Evolutionary conservation across 345 rosid genomes (phyloP).

Genomic region (Eucalyptus sideroxylon): DNA sequence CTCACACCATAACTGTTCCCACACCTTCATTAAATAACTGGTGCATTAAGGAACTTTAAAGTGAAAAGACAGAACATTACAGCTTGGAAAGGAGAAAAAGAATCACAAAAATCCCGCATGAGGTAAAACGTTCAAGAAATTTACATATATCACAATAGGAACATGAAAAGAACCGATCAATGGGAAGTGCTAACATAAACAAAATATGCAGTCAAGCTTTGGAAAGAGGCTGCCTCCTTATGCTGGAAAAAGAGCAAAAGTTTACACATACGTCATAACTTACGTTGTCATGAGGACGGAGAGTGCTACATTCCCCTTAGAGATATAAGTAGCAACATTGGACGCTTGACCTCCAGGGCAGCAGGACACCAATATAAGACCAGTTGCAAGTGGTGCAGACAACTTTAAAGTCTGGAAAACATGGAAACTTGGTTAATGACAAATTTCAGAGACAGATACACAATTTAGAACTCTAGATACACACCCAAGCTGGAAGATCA

Average conservation of each 20-base stretch:
- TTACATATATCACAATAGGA: neutral
- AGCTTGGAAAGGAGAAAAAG: neutral
- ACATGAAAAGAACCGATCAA: neutral
- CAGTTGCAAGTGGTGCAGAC: conserved; percentile 96
- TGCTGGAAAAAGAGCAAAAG: neutral
- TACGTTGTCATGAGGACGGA: conserved; percentile 99
- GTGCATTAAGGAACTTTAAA: neutral
- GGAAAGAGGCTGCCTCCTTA: neutral
- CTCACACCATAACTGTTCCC: neutral
- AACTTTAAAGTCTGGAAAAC: conserved; percentile 60
- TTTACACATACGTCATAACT: neutral
- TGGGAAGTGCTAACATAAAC: neutral
- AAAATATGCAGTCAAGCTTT: neutral
- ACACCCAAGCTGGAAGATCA: neutral
- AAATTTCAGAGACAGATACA: neutral
- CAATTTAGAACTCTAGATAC: neutral
- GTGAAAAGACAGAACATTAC: neutral
- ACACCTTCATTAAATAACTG: neutral
- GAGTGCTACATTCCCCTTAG: conserved; percentile 93
- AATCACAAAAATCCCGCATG: neutral
- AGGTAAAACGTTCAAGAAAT: neutral
- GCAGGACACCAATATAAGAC: conserved; percentile 92
- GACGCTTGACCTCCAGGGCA: conserved; percentile 99
- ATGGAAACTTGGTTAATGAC: conserved; percentile 2
- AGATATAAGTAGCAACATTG: conserved; percentile 91